A percentile compares a stretch with the other conserved stretches of the same genome.
These are phyloP conservation scores for Aspergillus melleus DNA, from an alignment of 2,329 filamentous ascomycete species.

Conservation along the genomic window DNA sequence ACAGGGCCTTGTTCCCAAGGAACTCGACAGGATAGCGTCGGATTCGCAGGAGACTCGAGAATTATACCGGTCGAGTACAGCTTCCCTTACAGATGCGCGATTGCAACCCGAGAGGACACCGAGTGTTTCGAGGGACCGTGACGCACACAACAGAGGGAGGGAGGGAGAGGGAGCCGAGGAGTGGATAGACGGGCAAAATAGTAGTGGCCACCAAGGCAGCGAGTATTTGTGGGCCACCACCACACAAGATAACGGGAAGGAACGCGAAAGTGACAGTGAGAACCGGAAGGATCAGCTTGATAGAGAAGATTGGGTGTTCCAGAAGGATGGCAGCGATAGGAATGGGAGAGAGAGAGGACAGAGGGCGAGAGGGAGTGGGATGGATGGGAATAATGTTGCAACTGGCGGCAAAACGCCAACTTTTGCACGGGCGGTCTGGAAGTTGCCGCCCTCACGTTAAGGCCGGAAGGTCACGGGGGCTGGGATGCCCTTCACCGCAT, in stretches of 20 bases:
- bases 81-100: not conserved
- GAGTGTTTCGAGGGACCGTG: not conserved
- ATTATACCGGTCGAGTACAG: not conserved
- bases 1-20: not conserved
- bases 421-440: conserved; percentile 37
- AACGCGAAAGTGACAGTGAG: not conserved
- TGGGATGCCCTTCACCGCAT: conserved; percentile 38
- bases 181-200: conserved; percentile 6
- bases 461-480: conserved; percentile 15
- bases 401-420: conserved; percentile 36
- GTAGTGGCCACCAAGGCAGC: conserved; percentile 4
- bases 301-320: not conserved
- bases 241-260: not conserved
- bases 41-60: conserved; percentile 2
- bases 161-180: conserved; percentile 2
- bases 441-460: conserved; percentile 11
- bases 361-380: conserved; percentile 3
- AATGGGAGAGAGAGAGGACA: not conserved
- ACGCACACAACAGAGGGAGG: conserved; percentile 1
- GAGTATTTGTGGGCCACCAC: not conserved
- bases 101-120: not conserved
- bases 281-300: not conserved
- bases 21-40: conserved; percentile 6
- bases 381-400: conserved; percentile 10
- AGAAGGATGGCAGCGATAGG: not conserved